Evolutionary conservation across 192 early-diverging fungal species (phyloP).

Genomic region (Obelidium mucronatum): DNA sequence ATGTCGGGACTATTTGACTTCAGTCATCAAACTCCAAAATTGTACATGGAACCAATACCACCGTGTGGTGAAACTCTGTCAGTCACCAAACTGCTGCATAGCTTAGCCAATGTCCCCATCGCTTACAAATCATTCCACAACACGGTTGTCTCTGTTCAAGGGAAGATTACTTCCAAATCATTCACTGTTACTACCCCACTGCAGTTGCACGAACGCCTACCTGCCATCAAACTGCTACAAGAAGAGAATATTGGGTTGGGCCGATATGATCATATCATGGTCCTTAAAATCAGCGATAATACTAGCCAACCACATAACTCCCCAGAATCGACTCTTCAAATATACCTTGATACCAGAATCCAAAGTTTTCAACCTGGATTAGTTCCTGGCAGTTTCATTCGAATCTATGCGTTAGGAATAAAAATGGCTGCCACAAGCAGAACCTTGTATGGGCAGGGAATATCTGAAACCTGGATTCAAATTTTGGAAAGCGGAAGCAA

Average conservation of each 20-base stretch:
- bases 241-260: neutral
- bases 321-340: neutral
- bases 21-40: neutral
- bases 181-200: neutral
- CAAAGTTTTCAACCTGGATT: neutral
- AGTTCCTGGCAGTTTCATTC: neutral
- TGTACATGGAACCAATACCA: neutral
- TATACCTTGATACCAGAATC: neutral
- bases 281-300: conserved; percentile 2
- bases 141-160: conserved; percentile 1
- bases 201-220: conserved; percentile 5
- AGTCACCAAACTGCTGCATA: neutral
- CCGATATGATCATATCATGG: neutral
- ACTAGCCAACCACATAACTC: neutral
- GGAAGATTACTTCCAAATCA: neutral
- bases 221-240: conserved; percentile 3
- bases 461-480: conserved; percentile 17
- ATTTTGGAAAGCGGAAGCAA: neutral
- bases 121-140: neutral
- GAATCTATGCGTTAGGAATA: neutral
- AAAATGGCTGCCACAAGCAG: conserved; percentile 1
- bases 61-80: neutral
- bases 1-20: neutral
- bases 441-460: neutral
- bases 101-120: neutral